A percentile compares a stretch with the other conserved stretches of the same genome.
These are phyloP conservation scores for Lactifluus piperatus DNA, from an alignment of 768 basidiomycete species.

Conservation along the genomic window DNA sequence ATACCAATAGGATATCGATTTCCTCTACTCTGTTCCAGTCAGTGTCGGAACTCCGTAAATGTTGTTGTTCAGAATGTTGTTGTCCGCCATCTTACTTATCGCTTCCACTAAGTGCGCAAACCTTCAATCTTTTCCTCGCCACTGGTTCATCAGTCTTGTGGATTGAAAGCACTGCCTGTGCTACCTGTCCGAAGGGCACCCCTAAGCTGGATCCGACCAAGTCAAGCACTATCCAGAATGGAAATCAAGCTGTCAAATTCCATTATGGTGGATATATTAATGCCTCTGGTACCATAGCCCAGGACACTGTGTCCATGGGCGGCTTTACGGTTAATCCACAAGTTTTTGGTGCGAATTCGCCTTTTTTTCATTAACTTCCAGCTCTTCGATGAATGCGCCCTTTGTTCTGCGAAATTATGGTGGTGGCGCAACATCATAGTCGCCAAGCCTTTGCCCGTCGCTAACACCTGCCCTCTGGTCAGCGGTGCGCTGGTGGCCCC, in stretches of 20 bases:
- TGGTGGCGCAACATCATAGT: too few species aligned
- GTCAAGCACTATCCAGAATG: slow-evolving; percentile 34
- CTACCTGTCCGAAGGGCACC: slow-evolving; percentile 31
- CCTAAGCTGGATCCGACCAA: slow-evolving; percentile 37
- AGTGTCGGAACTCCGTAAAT: too few species aligned
- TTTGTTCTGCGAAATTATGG: too few species aligned
- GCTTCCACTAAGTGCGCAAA: slow-evolving; percentile 40
- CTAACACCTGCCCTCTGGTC: not conserved
- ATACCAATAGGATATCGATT: too few species aligned
- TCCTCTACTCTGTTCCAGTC: too few species aligned
- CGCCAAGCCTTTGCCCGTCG: not conserved
- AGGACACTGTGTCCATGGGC: slow-evolving; percentile 59
- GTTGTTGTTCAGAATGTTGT: too few species aligned
- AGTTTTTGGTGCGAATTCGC: slow-evolving; percentile 28
- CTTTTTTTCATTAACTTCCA: not conserved
- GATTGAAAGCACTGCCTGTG: slow-evolving; percentile 54
- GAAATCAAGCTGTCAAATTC: slow-evolving; percentile 30
- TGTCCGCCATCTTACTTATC: not conserved
- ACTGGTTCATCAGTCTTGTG: slow-evolving; percentile 90
- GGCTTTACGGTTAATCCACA: slow-evolving; percentile 51
- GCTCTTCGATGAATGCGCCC: not conserved
- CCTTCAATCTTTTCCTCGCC: slow-evolving; percentile 76
- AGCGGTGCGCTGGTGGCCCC: too few species aligned
- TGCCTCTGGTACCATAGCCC: slow-evolving; percentile 44
- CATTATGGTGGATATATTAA: slow-evolving; percentile 66